Conservation (phyloP, 2,329 filamentous ascomycete genomes). For the Pseudocercospora fijiensis region DNA sequence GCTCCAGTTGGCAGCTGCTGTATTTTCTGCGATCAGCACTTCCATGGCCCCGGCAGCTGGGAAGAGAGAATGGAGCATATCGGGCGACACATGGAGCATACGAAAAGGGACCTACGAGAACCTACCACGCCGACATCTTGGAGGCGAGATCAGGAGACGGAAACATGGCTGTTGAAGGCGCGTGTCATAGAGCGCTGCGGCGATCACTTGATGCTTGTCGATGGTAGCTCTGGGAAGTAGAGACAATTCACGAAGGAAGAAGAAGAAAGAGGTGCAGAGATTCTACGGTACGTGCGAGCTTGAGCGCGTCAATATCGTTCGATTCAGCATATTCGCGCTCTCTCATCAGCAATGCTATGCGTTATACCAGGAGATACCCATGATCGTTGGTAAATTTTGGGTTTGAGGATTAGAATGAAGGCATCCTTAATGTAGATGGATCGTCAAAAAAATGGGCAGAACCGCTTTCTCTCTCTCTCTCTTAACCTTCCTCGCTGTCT, state of each 20-base stretch:
- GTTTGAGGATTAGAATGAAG: not conserved
- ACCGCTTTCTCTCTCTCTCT: not conserved
- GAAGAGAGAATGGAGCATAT: slow-evolving; percentile 85
- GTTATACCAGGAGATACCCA: not conserved
- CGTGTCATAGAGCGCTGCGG: slow-evolving; percentile 36
- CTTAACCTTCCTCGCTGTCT: not conserved
- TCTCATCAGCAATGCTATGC: not conserved
- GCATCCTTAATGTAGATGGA: not conserved
- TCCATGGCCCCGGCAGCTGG: slow-evolving; percentile 67
- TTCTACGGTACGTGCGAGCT: not conserved
- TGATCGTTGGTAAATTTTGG: not conserved
- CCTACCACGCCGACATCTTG: slow-evolving; percentile 39
- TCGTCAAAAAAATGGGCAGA: not conserved
- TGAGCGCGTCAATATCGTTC: not conserved
- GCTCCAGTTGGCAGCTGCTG: slow-evolving; percentile 63
- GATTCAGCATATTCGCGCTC: not conserved
- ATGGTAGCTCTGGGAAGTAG: not conserved
- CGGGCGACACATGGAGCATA: slow-evolving; percentile 73
- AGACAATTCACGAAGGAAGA: not conserved
- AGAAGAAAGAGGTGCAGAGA: not conserved
- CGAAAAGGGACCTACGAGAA: slow-evolving; percentile 31
- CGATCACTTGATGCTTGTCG: slow-evolving; percentile 1
- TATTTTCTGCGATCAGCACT: slow-evolving; percentile 63
- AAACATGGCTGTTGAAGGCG: slow-evolving; percentile 43
- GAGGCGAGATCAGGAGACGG: slow-evolving; percentile 36